Evolutionary conservation across 2,329 filamentous ascomycete genomes (phyloP).

Genomic region (Neonectria neomacrospora): DNA sequence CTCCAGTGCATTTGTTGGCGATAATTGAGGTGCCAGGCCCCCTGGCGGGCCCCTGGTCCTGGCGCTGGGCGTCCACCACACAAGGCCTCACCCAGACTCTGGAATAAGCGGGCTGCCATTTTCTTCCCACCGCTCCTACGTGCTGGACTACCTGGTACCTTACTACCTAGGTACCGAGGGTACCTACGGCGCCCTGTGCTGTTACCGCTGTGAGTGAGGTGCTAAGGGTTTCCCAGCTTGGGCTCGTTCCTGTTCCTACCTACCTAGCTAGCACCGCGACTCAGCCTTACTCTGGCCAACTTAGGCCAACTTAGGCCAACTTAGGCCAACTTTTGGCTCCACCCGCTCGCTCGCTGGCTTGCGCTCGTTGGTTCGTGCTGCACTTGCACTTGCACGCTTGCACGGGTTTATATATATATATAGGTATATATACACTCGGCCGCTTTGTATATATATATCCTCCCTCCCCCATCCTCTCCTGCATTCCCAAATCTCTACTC

Average conservation of each 20-base stretch:
- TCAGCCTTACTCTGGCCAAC: constrained; percentile 44
- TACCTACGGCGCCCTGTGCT: constrained; percentile 2
- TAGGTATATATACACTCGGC: constrained; percentile 37
- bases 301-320: constrained; percentile 28
- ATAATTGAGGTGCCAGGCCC: constrained; percentile 36
- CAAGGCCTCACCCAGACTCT: constrained; percentile 5
- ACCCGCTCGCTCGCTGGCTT: constrained; percentile 31
- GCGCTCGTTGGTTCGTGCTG: constrained; percentile 37
- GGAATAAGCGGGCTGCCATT: constrained; percentile 29
- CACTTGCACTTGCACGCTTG: constrained; percentile 12
- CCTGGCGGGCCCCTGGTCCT: constrained; percentile 32
- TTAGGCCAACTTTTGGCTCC: constrained; percentile 25
- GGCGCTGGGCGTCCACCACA: constrained; percentile 40
- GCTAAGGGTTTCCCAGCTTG: not conserved
- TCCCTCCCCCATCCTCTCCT: constrained; percentile 31
- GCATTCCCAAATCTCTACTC: constrained; percentile 31
- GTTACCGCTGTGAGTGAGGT: constrained; percentile 3
- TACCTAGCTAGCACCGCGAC: constrained; percentile 38
- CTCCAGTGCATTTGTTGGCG: constrained; percentile 35
- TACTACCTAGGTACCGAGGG: too few relatives aligned
- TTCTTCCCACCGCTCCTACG: constrained; percentile 36
- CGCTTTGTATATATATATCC: constrained; percentile 43
- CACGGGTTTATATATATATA: constrained; percentile 34
- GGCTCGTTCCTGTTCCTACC: constrained; percentile 33
- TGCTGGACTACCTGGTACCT: too few relatives aligned